These are phyloP conservation scores for Pelargonium australe DNA, from an alignment of 441 rosid species.

Conservation along the genomic window DNA sequence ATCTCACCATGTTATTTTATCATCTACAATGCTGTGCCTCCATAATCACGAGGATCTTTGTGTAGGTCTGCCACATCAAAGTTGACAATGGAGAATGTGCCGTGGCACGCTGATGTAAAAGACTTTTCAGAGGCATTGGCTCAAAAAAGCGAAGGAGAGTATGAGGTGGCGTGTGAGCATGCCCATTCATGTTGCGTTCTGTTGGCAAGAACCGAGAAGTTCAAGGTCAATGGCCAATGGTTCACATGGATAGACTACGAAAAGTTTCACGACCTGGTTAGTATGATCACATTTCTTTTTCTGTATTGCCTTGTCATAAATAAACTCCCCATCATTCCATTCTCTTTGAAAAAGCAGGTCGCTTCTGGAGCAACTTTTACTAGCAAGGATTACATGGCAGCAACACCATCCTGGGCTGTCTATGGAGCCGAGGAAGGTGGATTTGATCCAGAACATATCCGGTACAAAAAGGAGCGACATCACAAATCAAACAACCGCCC, in stretches of 20 bases:
- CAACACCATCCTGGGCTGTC: slow-evolving; percentile 82
- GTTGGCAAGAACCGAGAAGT: slow-evolving; percentile 71
- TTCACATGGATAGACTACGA: slow-evolving; percentile 93
- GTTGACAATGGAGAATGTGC: slow-evolving; percentile 92
- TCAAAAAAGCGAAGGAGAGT: slow-evolving; percentile 61
- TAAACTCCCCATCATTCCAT: neutral
- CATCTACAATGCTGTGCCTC: slow-evolving; percentile 7
- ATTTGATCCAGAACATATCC: slow-evolving; percentile 75
- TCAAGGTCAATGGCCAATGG: slow-evolving; percentile 78
- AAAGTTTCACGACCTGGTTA: slow-evolving; percentile 82
- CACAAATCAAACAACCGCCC: slow-evolving; percentile 51
- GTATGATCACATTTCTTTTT: slow-evolving; percentile 19
- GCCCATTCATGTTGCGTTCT: slow-evolving; percentile 91
- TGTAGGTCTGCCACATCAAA: slow-evolving; percentile 84
- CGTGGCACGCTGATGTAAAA: slow-evolving; percentile 91
- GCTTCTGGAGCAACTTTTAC: slow-evolving; percentile 71
- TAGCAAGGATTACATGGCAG: slow-evolving; percentile 77
- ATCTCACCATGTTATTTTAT: slow-evolving; percentile 2
- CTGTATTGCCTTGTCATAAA: neutral
- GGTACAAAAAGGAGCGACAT: slow-evolving; percentile 76
- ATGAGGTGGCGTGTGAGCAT: slow-evolving; percentile 93
- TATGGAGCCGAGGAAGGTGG: slow-evolving; percentile 92
- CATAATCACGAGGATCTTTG: slow-evolving; percentile 12
- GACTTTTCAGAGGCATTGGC: slow-evolving; percentile 80
- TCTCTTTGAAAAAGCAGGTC: slow-evolving; percentile 40